Base-by-base conservation (phyloP, 140 eudicot species). In the Stevia rebaudiana region DNA sequence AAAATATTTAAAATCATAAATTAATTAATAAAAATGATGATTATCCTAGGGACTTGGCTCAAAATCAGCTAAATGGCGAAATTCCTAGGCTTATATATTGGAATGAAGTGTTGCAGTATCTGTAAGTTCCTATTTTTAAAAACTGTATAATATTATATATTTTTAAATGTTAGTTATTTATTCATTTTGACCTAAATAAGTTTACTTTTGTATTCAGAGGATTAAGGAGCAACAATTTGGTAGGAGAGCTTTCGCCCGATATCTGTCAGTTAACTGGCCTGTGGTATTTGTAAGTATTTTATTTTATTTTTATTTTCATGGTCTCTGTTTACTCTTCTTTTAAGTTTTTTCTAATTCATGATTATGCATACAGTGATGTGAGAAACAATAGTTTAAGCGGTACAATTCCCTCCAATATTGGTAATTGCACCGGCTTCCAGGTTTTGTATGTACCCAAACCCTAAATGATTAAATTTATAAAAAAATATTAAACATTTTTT, bases 391-490 rank as follows among this genome's bases (percentile, higher is more conserved):
- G 90, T 41, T 71, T 87, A 82, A 80, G 84, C 24, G 98, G 98
- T 39, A 68, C 78, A 15, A 92, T 92, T 55, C 98, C 98, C 15
- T 72, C 81, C 22, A 81, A 58, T 54, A 83, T 92, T 42, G 98
- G 98, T 72, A 92, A 92, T 40, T 92, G 98, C 74, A 92, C 98
- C 68, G 83, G 89, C 72, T 92, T 92, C 87, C 98, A 92, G 76
- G 98, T 92, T 61, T 76, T 92, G 98, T 92, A 92, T 51, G 98
- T 92, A 75, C 10, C 71, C 11, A 15, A 15, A 71, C 62, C 7
- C 11, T 0, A 49, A 0, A 24, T 12, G 6, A 54, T 50, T 54
- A 10, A n/a, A 23, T 57, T 69, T 13, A 5, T 9, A 18, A 17
- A 10, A 17, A 10, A 25, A 37, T 47, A 33, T 47, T 1, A 6